These are phyloP conservation scores for Blastocystis sp. DNA, from an alignment of 352 stramenopile species.

Conservation along the genomic window DNA sequence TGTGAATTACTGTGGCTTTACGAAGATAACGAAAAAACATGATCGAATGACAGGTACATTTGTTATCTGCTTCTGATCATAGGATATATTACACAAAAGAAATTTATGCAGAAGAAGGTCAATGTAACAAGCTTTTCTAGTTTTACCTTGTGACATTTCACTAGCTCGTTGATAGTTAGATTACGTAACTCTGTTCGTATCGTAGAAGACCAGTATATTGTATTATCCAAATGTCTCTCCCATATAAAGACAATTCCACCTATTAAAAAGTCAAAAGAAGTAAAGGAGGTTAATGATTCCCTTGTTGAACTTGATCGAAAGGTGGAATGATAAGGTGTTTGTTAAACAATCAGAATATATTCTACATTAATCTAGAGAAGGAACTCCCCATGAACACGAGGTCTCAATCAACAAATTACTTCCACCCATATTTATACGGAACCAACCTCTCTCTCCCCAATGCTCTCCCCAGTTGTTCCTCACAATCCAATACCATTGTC, in stretches of 20 bases:
- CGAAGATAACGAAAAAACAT: slow-evolving; percentile 61
- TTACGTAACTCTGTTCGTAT: slow-evolving; percentile 50
- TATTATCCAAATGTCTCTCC: slow-evolving; percentile 40
- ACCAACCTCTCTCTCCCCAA: slow-evolving; percentile 84
- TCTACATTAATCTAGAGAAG: slow-evolving; percentile 66
- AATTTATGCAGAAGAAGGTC: slow-evolving; percentile 61
- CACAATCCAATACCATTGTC: slow-evolving; percentile 81
- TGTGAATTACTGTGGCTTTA: slow-evolving; percentile 62
- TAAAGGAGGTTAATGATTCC: slow-evolving; percentile 50
- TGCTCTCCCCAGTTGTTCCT: slow-evolving; percentile 83
- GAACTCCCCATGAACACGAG: slow-evolving; percentile 75
- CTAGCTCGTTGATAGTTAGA: not conserved
- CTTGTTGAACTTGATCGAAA: slow-evolving; percentile 32
- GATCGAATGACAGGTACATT: slow-evolving; percentile 40
- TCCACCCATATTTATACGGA: slow-evolving; percentile 79
- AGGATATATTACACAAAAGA: slow-evolving; percentile 57
- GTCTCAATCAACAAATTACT: slow-evolving; percentile 80
- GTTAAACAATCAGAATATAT: not conserved
- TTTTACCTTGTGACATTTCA: slow-evolving; percentile 13
- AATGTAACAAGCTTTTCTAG: slow-evolving; percentile 51
- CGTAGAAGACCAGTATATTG: slow-evolving; percentile 54
- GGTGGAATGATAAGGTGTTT: not conserved
- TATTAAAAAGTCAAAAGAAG: slow-evolving; percentile 1
- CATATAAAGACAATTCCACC: slow-evolving; percentile 50
- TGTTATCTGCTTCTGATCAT: not conserved